Conservation (phyloP, 352 stramenopile genomes). For the Nothophytophthora sp. region DNA sequence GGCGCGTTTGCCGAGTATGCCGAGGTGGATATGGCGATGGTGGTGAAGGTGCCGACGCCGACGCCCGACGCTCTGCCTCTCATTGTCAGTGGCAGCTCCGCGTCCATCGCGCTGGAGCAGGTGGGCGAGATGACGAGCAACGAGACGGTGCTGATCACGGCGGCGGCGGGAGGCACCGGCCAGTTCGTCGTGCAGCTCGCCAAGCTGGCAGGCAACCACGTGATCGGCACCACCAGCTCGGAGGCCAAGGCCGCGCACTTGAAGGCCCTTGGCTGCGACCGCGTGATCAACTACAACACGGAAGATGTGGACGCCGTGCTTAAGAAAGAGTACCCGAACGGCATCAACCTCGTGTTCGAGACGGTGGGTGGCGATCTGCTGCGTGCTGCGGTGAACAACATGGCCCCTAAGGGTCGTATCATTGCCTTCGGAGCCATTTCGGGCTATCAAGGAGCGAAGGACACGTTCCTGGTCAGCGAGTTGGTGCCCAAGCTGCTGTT, state of each 20-base stretch:
- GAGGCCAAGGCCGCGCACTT: constrained; percentile 67
- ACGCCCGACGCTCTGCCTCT: constrained; percentile 30
- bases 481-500: constrained; percentile 38
- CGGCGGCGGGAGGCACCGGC: constrained; percentile 59
- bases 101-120: constrained; percentile 36
- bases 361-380: constrained; percentile 33
- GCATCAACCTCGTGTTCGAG: constrained; percentile 39
- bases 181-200: constrained; percentile 82
- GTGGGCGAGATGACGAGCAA: constrained; percentile 31
- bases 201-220: constrained; percentile 51
- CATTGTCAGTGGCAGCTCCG: constrained; percentile 39
- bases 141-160: constrained; percentile 33
- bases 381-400: constrained; percentile 27
- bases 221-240: constrained; percentile 60
- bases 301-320: constrained; percentile 35
- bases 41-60: constrained; percentile 26
- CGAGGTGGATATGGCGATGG: constrained; percentile 22
- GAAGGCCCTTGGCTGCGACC: constrained; percentile 37
- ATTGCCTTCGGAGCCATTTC: constrained; percentile 31
- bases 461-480: too few relatives aligned
- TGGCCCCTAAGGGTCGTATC: constrained; percentile 24
- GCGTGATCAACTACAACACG: constrained; percentile 75
- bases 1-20: constrained; percentile 53
- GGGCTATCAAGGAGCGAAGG: constrained; percentile 29
- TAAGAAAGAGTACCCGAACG: constrained; percentile 39